Percentiles rank a stretch among this genome's conserved stretches.
Evolutionary conservation across 2,329 filamentous ascomycete genomes (phyloP).

Genomic region (Aspergillus pseudonomiae): DNA sequence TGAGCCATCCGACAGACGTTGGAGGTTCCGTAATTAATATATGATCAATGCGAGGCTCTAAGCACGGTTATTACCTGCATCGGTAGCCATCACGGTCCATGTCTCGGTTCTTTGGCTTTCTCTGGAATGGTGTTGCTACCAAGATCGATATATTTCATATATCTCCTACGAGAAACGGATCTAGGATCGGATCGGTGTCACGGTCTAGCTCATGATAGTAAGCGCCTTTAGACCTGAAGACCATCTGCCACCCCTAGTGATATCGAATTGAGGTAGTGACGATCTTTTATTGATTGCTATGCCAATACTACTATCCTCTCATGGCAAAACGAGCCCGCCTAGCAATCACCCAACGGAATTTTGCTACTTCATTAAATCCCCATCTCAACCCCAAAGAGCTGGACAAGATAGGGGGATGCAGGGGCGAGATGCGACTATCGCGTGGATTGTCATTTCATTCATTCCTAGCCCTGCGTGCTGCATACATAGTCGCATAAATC

Average conservation of each 20-base stretch:
- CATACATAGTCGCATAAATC: slow-evolving; percentile 13
- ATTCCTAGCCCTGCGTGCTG: slow-evolving; percentile 11
- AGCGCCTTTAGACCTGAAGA: not conserved
- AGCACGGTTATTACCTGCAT: not conserved
- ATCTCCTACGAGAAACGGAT: not conserved
- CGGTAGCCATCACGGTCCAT: not conserved
- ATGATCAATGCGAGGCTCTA: not conserved
- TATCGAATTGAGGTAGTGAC: not conserved
- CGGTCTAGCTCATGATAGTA: not conserved
- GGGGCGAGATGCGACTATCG: slow-evolving; percentile 14
- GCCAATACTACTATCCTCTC: not conserved
- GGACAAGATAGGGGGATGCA: slow-evolving; percentile 11
- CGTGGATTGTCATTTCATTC: slow-evolving; percentile 8
- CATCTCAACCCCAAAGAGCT: not conserved
- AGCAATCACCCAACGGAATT: not conserved
- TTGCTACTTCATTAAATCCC: not conserved
- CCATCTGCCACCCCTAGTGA: not conserved
- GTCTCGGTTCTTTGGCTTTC: not conserved
- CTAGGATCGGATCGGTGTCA: not conserved
- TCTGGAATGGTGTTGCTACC: not conserved
- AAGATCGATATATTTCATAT: not conserved
- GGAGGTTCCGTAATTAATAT: not conserved
- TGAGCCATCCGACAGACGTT: not conserved
- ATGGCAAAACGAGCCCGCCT: not conserved
- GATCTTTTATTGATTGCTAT: not conserved